These are phyloP conservation scores for Neurospora sp. DNA, from an alignment of 2,329 filamentous ascomycete species.

Conservation along the genomic window DNA sequence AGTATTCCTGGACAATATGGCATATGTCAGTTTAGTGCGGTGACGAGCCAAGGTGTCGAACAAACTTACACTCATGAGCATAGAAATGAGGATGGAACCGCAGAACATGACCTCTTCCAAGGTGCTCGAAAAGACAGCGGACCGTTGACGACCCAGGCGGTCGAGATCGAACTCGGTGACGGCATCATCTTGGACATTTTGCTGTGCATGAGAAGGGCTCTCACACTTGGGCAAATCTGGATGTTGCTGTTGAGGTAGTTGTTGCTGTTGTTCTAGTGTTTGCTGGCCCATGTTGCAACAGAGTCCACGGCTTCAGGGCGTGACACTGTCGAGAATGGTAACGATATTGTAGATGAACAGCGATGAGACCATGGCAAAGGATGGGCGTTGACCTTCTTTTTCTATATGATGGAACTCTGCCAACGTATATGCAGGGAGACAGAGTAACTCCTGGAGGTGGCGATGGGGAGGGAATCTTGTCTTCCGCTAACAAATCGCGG, in stretches of 20 bases:
- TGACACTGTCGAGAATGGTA: background rate
- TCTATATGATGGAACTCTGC: background rate
- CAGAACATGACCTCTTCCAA: conserved; percentile 53
- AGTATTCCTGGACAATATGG: conserved; percentile 48
- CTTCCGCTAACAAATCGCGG: background rate
- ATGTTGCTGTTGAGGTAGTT: background rate
- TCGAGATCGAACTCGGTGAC: conserved; percentile 34
- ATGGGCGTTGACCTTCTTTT: background rate
- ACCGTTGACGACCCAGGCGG: conserved; percentile 51
- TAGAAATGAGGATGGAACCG: conserved; percentile 50
- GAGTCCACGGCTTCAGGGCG: background rate
- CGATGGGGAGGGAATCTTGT: background rate
- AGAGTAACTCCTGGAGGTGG: background rate
- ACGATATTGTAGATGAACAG: background rate
- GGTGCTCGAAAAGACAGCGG: conserved; percentile 40
- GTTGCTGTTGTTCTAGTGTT: background rate
- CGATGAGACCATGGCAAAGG: background rate
- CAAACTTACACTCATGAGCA: conserved; percentile 45
- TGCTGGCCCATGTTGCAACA: background rate
- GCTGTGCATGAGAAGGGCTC: background rate
- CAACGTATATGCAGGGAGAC: background rate
- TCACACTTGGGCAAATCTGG: too few species aligned
- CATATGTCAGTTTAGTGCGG: background rate
- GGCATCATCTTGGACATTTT: background rate
- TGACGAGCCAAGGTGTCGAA: background rate